Percentiles rank a stretch among this genome's conserved stretches.
Conservation (phyloP, 106 monocot genomes). For the Gastrodia elata region DNA sequence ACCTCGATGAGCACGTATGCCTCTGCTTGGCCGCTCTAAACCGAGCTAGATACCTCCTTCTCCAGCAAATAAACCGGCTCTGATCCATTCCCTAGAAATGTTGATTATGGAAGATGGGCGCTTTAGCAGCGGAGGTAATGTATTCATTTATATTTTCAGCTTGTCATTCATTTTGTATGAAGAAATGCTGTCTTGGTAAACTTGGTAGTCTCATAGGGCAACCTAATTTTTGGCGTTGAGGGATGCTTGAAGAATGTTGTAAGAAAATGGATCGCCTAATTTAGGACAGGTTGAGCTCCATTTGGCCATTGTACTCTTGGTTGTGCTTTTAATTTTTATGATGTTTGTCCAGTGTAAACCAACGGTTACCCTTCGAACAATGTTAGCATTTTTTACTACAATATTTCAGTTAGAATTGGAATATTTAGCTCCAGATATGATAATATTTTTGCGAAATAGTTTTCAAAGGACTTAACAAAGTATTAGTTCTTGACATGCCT, state of each 20-base stretch:
- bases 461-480: no score
- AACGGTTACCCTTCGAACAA: no score
- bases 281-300: not conserved
- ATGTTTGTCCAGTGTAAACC: no score
- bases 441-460: no score
- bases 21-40: slow-evolving; percentile 62
- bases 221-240: not conserved
- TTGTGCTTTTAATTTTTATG: no score
- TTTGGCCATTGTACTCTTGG: not conserved
- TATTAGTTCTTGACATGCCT: no score
- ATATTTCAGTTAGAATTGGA: no score
- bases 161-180: not conserved
- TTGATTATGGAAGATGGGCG: not conserved
- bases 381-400: no score
- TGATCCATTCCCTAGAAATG: not conserved
- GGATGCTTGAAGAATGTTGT: not conserved
- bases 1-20: slow-evolving; percentile 73
- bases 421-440: not conserved
- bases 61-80: slow-evolving; percentile 31
- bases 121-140: not conserved
- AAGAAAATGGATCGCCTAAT: not conserved
- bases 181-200: not conserved
- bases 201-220: not conserved
- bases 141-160: not conserved
- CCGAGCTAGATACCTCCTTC: slow-evolving; percentile 37